A percentile compares a stretch with the other conserved stretches of the same genome.
These are phyloP conservation scores for Colletotrichum falcatum DNA, from an alignment of 2,329 filamentous ascomycete genomes.

Conservation along the genomic window DNA sequence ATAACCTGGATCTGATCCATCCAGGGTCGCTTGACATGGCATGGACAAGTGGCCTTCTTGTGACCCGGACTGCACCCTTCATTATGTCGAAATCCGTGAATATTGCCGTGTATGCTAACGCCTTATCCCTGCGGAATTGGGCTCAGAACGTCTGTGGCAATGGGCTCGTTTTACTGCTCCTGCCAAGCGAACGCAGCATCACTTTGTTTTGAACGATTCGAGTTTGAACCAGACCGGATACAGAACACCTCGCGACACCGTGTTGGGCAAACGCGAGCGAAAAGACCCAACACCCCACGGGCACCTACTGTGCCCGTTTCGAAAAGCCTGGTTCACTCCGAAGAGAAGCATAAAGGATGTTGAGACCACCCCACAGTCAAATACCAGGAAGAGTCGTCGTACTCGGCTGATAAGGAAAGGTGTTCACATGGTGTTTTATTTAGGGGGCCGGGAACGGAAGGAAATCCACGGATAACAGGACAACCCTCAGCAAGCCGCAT, in stretches of 20 bases:
- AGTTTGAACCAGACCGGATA: neutral
- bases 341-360: conserved; percentile 53
- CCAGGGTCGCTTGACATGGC: neutral
- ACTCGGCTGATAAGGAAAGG: conserved; percentile 62
- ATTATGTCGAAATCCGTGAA: neutral
- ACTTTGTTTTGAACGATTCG: neutral
- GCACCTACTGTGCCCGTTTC: neutral
- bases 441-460: conserved; percentile 68
- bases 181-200: neutral
- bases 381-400: conserved; percentile 55
- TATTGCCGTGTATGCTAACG: neutral
- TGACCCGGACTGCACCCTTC: neutral
- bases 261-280: no score
- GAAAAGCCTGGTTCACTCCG: neutral
- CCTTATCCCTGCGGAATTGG: neutral
- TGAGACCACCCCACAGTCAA: conserved; percentile 65
- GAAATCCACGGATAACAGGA: conserved; percentile 59
- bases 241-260: no score
- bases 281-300: no score
- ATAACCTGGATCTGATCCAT: neutral
- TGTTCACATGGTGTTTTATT: conserved; percentile 56
- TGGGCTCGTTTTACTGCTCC: neutral
- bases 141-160: no score
- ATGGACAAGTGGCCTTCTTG: neutral
- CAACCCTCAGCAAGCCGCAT: conserved; percentile 68